Conservation (phyloP, 768 basidiomycete genomes). For the Suillus cothurnatus region DNA sequence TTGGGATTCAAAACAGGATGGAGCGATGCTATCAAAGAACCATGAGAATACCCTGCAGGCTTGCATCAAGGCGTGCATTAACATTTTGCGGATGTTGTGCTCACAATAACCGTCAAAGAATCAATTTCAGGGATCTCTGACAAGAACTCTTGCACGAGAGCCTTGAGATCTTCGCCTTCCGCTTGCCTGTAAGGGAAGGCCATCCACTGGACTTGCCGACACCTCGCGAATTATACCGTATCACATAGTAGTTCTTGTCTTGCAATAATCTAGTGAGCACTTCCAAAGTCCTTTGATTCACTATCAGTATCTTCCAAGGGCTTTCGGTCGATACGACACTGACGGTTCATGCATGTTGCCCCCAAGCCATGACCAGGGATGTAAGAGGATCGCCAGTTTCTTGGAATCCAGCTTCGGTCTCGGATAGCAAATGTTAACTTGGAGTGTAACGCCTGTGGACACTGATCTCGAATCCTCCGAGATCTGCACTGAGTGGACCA, state of each 20-base stretch:
- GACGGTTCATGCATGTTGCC: conserved; percentile 79
- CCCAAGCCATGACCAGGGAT: conserved; percentile 88
- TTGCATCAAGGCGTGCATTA: not conserved
- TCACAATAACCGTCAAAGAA: conserved; percentile 62
- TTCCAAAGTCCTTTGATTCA: conserved; percentile 34
- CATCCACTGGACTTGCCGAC: conserved; percentile 75
- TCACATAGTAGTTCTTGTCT: conserved; percentile 52
- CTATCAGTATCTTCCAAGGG: not conserved
- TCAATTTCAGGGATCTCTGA: conserved; percentile 42
- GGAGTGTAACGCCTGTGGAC: conserved; percentile 46
- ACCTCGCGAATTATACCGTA: conserved; percentile 78
- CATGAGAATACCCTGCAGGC: conserved; percentile 83
- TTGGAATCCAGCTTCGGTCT: conserved; percentile 20
- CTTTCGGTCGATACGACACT: conserved; percentile 30
- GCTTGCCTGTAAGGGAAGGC: conserved; percentile 69
- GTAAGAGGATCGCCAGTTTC: conserved; percentile 69
- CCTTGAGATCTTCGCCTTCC: conserved; percentile 72
- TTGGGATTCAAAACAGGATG: conserved; percentile 53
- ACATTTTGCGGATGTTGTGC: conserved; percentile 27
- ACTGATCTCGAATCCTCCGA: conserved; percentile 19
- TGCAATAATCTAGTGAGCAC: conserved; percentile 49
- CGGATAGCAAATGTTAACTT: conserved; percentile 40
- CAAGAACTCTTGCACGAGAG: conserved; percentile 58
- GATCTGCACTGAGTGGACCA: conserved; percentile 2
- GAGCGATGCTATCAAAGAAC: conserved; percentile 70